phyloP scores from a whole-genome alignment of 495 filamentous ascomycete species.

The Elaphomyces granulatus region DNA sequence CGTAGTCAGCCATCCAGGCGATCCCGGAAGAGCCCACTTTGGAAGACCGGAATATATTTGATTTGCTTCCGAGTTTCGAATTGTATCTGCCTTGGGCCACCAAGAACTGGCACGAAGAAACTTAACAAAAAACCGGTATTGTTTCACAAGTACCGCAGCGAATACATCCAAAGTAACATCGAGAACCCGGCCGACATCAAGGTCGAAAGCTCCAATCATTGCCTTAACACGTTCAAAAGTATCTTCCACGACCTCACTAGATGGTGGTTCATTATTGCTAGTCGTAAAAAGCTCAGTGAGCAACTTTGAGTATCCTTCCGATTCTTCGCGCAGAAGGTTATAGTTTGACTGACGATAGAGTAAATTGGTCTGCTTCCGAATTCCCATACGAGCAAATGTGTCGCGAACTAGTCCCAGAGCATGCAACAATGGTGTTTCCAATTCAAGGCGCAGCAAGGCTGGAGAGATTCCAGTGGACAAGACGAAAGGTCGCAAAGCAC shows the following conservation, averaged over 20 bases:
- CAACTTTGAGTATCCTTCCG: conserved; percentile 85
- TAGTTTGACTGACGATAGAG: conserved; percentile 94
- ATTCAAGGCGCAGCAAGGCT: conserved; percentile 56
- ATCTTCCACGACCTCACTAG: conserved; percentile 48
- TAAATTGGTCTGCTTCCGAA: conserved; percentile 78
- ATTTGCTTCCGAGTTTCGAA: conserved; percentile 17
- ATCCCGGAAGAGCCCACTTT: conserved; percentile 64
- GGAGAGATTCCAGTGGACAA: conserved; percentile 57
- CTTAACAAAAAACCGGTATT: conserved; percentile 86
- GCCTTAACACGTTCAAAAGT: conserved; percentile 75
- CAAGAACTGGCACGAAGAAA: conserved; percentile 82
- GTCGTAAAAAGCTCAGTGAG: conserved; percentile 80
- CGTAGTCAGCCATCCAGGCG: conserved; percentile 36
- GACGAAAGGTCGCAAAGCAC: conserved; percentile 39
- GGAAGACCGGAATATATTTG: conserved; percentile 45
- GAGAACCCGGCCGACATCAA: conserved; percentile 85
- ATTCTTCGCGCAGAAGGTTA: conserved; percentile 89
- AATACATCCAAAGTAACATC: conserved; percentile 87
- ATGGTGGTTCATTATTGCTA: conserved; percentile 44
- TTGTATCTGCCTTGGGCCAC: conserved; percentile 63
- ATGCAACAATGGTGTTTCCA: conserved; percentile 66
- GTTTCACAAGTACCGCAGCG: conserved; percentile 67
- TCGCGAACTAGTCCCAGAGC: conserved; percentile 65
- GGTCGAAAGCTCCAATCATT: conserved; percentile 80
- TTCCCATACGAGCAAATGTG: conserved; percentile 66